Evolutionary conservation across 192 early-diverging fungal species (phyloP).

Genomic region (Rhizophagus clarus): DNA sequence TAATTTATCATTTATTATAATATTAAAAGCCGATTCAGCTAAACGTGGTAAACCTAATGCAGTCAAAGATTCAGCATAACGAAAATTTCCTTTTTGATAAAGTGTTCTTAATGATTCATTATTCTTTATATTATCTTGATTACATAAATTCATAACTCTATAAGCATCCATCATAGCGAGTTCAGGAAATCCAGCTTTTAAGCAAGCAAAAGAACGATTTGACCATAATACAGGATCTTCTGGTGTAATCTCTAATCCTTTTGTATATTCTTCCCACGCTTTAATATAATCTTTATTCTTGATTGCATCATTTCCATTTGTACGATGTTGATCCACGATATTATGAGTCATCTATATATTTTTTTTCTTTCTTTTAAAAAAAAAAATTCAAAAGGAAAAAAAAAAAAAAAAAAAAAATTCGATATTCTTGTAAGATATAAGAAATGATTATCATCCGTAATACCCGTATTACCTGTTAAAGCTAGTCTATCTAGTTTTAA

Average conservation of each 20-base stretch:
- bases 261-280: conserved; percentile 13
- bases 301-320: background rate
- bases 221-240: conserved; percentile 15
- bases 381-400: too few relatives aligned
- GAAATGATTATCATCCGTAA: too few relatives aligned
- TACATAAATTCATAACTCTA: conserved; percentile 20
- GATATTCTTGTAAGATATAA: too few relatives aligned
- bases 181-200: conserved; percentile 25
- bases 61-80: conserved; percentile 24
- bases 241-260: conserved; percentile 5
- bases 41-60: conserved; percentile 16
- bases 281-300: conserved; percentile 1
- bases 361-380: too few relatives aligned
- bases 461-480: too few relatives aligned
- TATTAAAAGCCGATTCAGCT: background rate
- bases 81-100: conserved; percentile 8
- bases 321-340: background rate
- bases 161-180: conserved; percentile 10
- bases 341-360: background rate
- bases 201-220: conserved; percentile 9
- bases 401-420: too few relatives aligned
- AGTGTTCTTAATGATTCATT: background rate
- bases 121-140: background rate
- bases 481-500: too few relatives aligned
- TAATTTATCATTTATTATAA: background rate